Evolutionary conservation across 768 basidiomycete species (phyloP).

Genomic region (Suillus sp.): DNA sequence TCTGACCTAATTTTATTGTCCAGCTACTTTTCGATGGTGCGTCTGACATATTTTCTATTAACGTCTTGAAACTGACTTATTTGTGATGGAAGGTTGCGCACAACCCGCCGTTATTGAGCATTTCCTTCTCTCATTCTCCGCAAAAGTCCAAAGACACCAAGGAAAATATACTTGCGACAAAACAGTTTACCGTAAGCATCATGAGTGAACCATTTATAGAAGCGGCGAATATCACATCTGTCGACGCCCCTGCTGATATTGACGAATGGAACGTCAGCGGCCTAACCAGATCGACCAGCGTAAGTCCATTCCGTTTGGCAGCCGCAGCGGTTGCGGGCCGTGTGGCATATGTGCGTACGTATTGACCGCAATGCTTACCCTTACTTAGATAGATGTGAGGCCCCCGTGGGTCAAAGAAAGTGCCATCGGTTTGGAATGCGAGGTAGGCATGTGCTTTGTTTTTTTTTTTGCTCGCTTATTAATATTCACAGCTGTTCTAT

Average conservation of each 20-base stretch:
- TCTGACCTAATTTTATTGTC: slow-evolving; percentile 12
- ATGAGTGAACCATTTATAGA: slow-evolving; percentile 68
- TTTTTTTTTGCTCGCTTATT: slow-evolving; percentile 17
- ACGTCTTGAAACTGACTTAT: background rate
- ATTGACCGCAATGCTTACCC: slow-evolving; percentile 15
- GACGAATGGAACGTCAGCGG: slow-evolving; percentile 67
- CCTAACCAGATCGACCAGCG: slow-evolving; percentile 53
- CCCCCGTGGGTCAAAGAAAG: slow-evolving; percentile 60
- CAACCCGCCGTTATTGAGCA: slow-evolving; percentile 65
- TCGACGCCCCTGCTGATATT: slow-evolving; percentile 53
- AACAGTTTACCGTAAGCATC: slow-evolving; percentile 71
- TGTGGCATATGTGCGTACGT: slow-evolving; percentile 14
- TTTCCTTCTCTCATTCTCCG: slow-evolving; percentile 54
- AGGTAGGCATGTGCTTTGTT: slow-evolving; percentile 41
- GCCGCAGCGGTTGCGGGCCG: slow-evolving; percentile 11
- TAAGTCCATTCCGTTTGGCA: slow-evolving; percentile 34
- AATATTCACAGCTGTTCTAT: slow-evolving; percentile 45
- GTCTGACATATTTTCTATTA: background rate
- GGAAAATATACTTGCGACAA: slow-evolving; percentile 63
- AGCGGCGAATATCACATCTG: slow-evolving; percentile 55
- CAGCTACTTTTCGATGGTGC: slow-evolving; percentile 67
- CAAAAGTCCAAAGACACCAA: slow-evolving; percentile 59
- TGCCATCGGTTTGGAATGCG: slow-evolving; percentile 62
- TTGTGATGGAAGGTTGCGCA: slow-evolving; percentile 48
- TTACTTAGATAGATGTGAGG: slow-evolving; percentile 45